Base-by-base conservation (phyloP, 2,329 filamentous ascomycete genomes). In the Cryphonectria carpinicola region DNA sequence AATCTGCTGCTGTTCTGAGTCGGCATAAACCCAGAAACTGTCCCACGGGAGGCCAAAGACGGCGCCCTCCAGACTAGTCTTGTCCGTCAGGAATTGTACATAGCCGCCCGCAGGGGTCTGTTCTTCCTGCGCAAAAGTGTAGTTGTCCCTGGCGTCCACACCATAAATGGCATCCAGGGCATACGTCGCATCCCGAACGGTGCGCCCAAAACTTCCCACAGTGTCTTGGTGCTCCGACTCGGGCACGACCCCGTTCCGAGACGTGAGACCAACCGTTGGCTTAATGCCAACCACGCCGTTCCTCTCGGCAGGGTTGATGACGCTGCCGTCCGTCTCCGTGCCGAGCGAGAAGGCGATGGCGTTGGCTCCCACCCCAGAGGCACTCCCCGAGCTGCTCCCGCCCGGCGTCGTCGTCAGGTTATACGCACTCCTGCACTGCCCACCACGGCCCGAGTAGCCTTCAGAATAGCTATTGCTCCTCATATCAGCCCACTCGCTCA, bases 401-500 rank as follows among this genome's bases (percentile, higher is more conserved):
- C 91, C 90, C 0, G 92, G 91, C 75, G 88, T 91, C 8, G 88
- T 81, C 0, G 89, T 90, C 25, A 93, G 79, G 76, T 94, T 92
- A 76, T 93, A 94, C 0, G 92, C 84, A 74, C 84, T 90, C 63
- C 89, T 82, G 64, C 84, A 84, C 79, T 93, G 90, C 0, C 90
- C 90, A 32, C 90, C 90, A 8, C 90, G 83, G 4, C 81, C 85
- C 7, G 86, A 72, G 74, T 87, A 93, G 1, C 90, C 91, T 77
- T 92, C 89, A 0, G 88, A 90, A 77, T 92, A 91, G 75, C 88
- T 86, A 74, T 85, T 90, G 73, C 84, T 87, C 49, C 91, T 85
- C 89, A 93, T 92, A 71, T 90, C 88, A 0, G 92, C 92, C 91
- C 92, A 94, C 78, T 95, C 92, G 73, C 87, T 90, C 68, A 94